Evolutionary conservation across 371 early-diverging fungal genomes (phyloP).

Genomic region (Batkoa obscura): DNA sequence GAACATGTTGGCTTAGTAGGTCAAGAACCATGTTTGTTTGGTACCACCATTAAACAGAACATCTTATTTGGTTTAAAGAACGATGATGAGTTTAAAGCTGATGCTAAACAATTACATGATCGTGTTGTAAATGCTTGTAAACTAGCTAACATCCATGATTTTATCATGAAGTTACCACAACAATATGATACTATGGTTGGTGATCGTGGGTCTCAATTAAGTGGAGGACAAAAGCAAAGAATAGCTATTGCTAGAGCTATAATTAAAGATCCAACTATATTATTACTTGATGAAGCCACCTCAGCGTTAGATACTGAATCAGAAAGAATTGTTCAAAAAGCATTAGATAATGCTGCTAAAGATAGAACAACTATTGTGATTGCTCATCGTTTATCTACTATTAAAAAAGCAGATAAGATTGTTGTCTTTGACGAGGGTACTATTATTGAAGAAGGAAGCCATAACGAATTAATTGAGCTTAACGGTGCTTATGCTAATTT

Average conservation of each 20-base stretch:
- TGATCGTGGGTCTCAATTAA: conserved; percentile 30
- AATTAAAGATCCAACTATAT: conserved; percentile 30
- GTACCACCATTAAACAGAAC: conserved; percentile 70
- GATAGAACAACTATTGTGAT: conserved; percentile 56
- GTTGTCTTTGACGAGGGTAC: conserved; percentile 51
- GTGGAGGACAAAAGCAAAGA: conserved; percentile 28
- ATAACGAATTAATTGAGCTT: conserved; percentile 34
- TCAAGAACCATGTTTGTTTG: conserved; percentile 70
- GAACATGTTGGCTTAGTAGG: conserved; percentile 44
- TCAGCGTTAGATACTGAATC: conserved; percentile 41
- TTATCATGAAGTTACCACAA: conserved; percentile 36
- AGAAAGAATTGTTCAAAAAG: conserved; percentile 48
- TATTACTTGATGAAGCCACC: conserved; percentile 70
- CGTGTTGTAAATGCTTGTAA: conserved; percentile 35
- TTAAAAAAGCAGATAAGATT: conserved; percentile 50
- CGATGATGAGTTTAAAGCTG: conserved; percentile 27
- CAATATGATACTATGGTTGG: conserved; percentile 52
- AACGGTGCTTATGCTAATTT: conserved; percentile 19
- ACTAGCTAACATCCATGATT: conserved; percentile 56
- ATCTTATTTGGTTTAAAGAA: conserved; percentile 49
- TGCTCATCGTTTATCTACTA: conserved; percentile 55
- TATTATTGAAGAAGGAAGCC: conserved; percentile 51
- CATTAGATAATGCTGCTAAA: conserved; percentile 37
- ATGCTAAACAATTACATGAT: conserved; percentile 35
- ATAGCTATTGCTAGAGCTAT: conserved; percentile 37